Evolutionary conservation across 257 asterid species (phyloP).

Genomic region (Solanum stenotomum): DNA sequence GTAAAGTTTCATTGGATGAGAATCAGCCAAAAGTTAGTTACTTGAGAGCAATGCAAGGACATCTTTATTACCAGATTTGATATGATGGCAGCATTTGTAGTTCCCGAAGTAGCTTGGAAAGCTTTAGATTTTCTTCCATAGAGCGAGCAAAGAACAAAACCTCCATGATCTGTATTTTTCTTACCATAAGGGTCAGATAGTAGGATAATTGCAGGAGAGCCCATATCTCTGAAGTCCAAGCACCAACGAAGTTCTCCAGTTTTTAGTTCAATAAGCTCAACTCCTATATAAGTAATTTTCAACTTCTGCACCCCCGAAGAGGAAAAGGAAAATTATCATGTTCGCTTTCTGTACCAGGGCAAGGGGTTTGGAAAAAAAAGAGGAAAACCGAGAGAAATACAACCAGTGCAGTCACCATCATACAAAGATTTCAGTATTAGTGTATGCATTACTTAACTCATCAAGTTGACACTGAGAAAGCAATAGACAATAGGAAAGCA

Average conservation of each 20-base stretch:
- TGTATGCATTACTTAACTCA: neutral
- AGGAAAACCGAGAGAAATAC: neutral
- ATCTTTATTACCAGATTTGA: slow-evolving; percentile 51
- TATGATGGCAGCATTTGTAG: slow-evolving; percentile 59
- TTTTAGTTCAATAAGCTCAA: slow-evolving; percentile 73
- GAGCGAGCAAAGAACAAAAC: slow-evolving; percentile 83
- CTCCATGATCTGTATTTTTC: slow-evolving; percentile 60
- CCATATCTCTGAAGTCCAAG: slow-evolving; percentile 99
- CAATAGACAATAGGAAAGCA: neutral
- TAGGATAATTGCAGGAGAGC: slow-evolving; percentile 73
- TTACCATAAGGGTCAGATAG: slow-evolving; percentile 80
- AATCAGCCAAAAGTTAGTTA: neutral
- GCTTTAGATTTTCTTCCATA: slow-evolving; percentile 98
- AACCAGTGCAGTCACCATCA: neutral
- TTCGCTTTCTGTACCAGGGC: neutral
- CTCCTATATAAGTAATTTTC: slow-evolving; percentile 79
- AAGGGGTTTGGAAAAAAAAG: neutral
- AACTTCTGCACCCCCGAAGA: slow-evolving; percentile 50
- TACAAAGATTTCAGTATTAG: neutral
- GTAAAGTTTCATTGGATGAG: neutral
- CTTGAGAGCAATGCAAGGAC: slow-evolving; percentile 1
- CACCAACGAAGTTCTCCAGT: slow-evolving; percentile 97
- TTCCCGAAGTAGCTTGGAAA: slow-evolving; percentile 95
- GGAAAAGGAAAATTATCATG: slow-evolving; percentile 7
- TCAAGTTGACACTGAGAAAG: neutral